These are phyloP conservation scores for Abelmoschus esculentus DNA, from an alignment of 345 rosid species.

Conservation along the genomic window DNA sequence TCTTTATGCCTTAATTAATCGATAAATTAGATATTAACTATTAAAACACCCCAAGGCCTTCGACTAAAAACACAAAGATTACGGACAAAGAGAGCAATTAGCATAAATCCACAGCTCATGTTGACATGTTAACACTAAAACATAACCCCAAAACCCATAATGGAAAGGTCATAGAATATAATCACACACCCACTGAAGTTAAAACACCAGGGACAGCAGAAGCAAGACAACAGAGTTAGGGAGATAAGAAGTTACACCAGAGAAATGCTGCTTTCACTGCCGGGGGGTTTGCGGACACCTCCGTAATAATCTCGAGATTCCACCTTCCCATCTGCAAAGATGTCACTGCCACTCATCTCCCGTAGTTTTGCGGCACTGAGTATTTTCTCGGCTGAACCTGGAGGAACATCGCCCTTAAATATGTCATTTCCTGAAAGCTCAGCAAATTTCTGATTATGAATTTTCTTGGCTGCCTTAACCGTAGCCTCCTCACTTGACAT, in stretches of 20 bases:
- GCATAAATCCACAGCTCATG: not conserved
- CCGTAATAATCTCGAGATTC: conserved; percentile 85
- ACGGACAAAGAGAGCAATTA: conserved; percentile 8
- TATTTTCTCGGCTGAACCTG: conserved; percentile 51
- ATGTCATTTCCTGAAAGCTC: conserved; percentile 84
- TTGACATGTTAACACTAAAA: conserved; percentile 32
- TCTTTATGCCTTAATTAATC: too few relatives aligned
- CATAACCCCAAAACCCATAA: conserved; percentile 33
- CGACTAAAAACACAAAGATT: not conserved
- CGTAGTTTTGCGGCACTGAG: conserved; percentile 60
- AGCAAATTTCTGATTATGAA: conserved; percentile 56
- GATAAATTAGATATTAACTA: too few relatives aligned
- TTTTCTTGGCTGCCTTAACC: conserved; percentile 84
- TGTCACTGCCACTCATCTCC: conserved; percentile 81
- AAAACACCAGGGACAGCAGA: conserved; percentile 21
- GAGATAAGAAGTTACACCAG: conserved; percentile 49
- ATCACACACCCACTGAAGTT: conserved; percentile 32
- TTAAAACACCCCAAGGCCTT: too few relatives aligned
- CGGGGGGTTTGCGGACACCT: conserved; percentile 97
- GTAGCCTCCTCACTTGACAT: conserved; percentile 31
- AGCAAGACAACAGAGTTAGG: conserved; percentile 30
- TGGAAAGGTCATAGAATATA: conserved; percentile 32
- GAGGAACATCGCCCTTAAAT: conserved; percentile 63
- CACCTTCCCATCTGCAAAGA: conserved; percentile 84
- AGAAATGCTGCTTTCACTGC: conserved; percentile 91